Percentiles rank a stretch among this genome's conserved stretches.
These are phyloP conservation scores for Westerdykella aurantiaca DNA, from an alignment of 2,329 filamentous ascomycete species.

Conservation along the genomic window DNA sequence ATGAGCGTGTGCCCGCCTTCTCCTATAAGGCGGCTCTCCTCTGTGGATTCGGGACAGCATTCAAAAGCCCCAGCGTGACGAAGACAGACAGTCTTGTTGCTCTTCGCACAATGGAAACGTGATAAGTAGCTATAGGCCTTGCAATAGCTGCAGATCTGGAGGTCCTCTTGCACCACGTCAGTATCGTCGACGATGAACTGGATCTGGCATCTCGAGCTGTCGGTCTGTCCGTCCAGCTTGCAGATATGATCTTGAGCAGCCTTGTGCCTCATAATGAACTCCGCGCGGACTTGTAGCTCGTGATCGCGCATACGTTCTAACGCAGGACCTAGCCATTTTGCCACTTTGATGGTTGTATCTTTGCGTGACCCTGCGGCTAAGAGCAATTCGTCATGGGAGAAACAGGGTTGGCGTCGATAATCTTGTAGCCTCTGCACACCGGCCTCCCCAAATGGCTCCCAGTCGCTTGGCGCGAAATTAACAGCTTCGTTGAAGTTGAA, in stretches of 20 bases:
- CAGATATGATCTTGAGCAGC: conserved; percentile 35
- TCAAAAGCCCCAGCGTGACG: conserved; percentile 72
- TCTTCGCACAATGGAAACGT: conserved; percentile 76
- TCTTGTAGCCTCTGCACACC: conserved; percentile 81
- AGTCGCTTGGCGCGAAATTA: conserved; percentile 92
- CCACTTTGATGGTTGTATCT: conserved; percentile 76
- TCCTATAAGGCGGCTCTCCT: conserved; percentile 60
- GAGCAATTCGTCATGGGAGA: conserved; percentile 92
- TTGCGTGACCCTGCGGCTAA: conserved; percentile 77
- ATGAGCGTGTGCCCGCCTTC: conserved; percentile 62
- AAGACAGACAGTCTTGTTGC: conserved; percentile 76
- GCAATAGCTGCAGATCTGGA: conserved; percentile 87
- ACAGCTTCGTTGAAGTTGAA: conserved; percentile 99
- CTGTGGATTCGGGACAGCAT: conserved; percentile 64
- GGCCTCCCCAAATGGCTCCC: conserved; percentile 85
- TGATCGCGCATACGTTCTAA: conserved; percentile 70
- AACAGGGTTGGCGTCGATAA: conserved; percentile 89
- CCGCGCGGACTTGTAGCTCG: conserved; percentile 62
- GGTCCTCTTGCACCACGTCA: conserved; percentile 73
- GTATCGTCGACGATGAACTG: conserved; percentile 47
- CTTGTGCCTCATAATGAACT: conserved; percentile 63
- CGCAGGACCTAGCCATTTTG: conserved; percentile 90
- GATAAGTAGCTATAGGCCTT: conserved; percentile 90
- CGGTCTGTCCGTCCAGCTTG: conserved; percentile 48
- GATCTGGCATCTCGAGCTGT: conserved; percentile 48